These are phyloP conservation scores for Diaporthe vaccinii DNA, from an alignment of 2,329 filamentous ascomycete genomes.

Conservation along the genomic window DNA sequence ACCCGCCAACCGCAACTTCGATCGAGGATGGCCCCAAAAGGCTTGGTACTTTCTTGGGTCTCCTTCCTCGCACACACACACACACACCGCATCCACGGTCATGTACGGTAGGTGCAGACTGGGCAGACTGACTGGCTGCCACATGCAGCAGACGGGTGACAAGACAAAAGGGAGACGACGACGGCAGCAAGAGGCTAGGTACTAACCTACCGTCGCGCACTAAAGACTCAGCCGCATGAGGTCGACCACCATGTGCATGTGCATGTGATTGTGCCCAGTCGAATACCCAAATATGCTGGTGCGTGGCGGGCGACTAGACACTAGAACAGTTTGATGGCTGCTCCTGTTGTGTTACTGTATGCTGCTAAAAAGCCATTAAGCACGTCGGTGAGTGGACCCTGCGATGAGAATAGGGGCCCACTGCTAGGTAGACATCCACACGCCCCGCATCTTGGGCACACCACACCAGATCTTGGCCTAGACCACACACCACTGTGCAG, in stretches of 20 bases:
- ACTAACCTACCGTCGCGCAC: background rate
- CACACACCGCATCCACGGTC: background rate
- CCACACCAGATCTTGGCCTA: background rate
- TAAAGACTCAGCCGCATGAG: constrained; percentile 9
- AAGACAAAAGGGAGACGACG: background rate
- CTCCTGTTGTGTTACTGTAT: too few relatives aligned
- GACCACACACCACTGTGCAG: background rate
- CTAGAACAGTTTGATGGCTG: too few relatives aligned
- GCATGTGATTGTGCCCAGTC: background rate
- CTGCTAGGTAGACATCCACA: too few relatives aligned
- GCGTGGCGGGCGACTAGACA: background rate
- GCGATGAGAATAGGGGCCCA: background rate
- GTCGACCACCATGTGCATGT: background rate
- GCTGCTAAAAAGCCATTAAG: too few relatives aligned
- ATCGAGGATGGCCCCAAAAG: background rate
- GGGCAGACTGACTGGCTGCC: background rate
- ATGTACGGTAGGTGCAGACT: background rate
- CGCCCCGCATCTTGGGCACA: background rate
- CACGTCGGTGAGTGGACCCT: too few relatives aligned
- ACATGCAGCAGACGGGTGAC: background rate
- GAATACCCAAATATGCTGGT: background rate
- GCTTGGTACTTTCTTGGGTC: constrained; percentile 13
- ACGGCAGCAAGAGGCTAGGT: too few relatives aligned
- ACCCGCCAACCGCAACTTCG: too few relatives aligned
- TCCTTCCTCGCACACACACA: too few relatives aligned